phyloP scores from a whole-genome alignment of 257 asterid genomes.

The Solanum bulbocastanum region DNA sequence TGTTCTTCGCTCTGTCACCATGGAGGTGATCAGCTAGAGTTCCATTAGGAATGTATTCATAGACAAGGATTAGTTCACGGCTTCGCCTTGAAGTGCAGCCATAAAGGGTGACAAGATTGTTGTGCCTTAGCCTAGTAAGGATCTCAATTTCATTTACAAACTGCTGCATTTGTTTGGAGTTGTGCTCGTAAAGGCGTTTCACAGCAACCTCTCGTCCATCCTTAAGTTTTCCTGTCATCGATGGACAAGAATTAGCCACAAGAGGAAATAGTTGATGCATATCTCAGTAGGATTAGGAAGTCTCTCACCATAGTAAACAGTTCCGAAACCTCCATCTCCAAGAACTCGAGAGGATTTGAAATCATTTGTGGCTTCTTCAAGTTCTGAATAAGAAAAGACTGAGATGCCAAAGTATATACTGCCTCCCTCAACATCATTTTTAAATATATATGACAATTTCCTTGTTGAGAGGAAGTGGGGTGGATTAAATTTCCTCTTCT shows the following conservation, averaged over 20 bases:
- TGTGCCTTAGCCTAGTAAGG: slow-evolving; percentile 5
- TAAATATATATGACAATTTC: background rate
- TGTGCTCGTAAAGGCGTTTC: background rate
- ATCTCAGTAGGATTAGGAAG: background rate
- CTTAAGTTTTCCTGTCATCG: background rate
- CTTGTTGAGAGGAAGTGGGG: background rate
- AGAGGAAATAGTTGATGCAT: background rate
- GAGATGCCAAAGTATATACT: background rate
- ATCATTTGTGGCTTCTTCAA: background rate
- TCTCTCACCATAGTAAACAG: background rate
- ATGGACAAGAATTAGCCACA: background rate
- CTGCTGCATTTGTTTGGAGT: background rate
- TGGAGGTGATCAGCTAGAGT: slow-evolving; percentile 1
- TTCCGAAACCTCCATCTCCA: slow-evolving; percentile 7
- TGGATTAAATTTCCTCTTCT: background rate
- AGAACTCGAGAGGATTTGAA: background rate
- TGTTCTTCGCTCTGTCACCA: background rate
- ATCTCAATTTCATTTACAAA: slow-evolving; percentile 3
- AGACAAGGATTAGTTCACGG: background rate
- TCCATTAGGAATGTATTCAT: background rate
- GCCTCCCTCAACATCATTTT: background rate
- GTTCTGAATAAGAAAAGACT: background rate
- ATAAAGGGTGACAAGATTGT: background rate
- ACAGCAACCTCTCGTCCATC: slow-evolving; percentile 7
- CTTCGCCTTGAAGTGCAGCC: background rate